Evolutionary conservation across 2,329 filamentous ascomycete genomes (phyloP).

Genomic region (Hymenoscyphus scutula): DNA sequence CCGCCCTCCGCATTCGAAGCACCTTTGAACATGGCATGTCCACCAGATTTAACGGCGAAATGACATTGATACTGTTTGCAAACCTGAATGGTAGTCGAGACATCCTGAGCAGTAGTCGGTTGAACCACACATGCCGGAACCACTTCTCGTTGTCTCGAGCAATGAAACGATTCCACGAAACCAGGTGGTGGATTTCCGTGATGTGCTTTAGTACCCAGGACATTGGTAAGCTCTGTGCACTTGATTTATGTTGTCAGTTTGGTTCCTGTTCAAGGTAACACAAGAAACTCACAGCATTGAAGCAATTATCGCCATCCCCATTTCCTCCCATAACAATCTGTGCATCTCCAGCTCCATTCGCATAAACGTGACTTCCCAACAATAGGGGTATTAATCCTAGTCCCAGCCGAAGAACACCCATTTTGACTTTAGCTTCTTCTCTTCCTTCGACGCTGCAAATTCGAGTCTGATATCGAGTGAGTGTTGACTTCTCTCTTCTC

Average conservation of each 20-base stretch:
- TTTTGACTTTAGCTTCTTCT: background rate
- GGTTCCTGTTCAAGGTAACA: background rate
- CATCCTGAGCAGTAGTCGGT: conserved; percentile 21
- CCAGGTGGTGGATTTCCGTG: background rate
- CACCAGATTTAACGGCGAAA: conserved; percentile 30
- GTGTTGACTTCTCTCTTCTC: background rate
- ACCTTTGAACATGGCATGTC: conserved; percentile 38
- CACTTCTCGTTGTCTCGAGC: conserved; percentile 5
- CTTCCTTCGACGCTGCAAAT: background rate
- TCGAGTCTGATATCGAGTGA: background rate
- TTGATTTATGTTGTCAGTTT: background rate
- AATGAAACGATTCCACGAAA: background rate
- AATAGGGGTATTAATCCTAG: background rate
- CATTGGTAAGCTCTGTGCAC: background rate
- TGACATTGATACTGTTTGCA: conserved; percentile 17
- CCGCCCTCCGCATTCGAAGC: conserved; percentile 50
- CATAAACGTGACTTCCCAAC: background rate
- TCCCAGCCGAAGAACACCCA: background rate
- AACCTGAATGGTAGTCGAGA: conserved; percentile 22
- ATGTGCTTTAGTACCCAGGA: background rate
- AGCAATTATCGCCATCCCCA: background rate
- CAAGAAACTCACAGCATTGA: background rate
- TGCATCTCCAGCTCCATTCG: background rate
- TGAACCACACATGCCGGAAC: conserved; percentile 27
- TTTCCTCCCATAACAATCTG: background rate